Base-by-base conservation (phyloP, 257 asterid genomes). In the Primulina huaijiensis region DNA sequence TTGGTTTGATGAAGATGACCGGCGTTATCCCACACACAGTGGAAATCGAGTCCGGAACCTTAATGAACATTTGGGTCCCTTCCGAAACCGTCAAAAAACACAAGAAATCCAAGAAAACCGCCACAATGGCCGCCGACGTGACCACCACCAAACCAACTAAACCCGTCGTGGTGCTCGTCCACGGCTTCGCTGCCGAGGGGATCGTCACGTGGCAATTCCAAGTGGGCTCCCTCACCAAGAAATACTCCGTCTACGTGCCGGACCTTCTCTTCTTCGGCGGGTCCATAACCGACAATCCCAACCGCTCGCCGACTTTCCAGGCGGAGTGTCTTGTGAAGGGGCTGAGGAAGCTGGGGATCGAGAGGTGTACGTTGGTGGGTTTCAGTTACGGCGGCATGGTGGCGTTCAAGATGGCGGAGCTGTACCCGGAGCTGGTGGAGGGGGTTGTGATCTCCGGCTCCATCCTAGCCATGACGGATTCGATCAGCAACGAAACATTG, bases 301-400 rank as follows among this genome's bases (percentile, higher is more conserved):
- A 92, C 80, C 37, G 98, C 50, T 92, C 98, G 2, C 98, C 97
- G 57, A 31, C 63, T 52, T 88, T 92, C 72, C 97, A 92, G 81
- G 96, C 97, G 11, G 90, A 83, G 78, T 85, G 88, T 53, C 78
- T 92, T 61, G 85, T 67, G 6, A 77, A 81, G 70, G 95, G 87
- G 70, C 67, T 92, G 38, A 80, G 88, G 70, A 82, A 73, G 82
- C 78, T 92, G 53, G 92, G 97, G 0, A 40, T 92, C 1, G 94
- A 84, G 77, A 80, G 77, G 68, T 92, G 98, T 68, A 75, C 86
- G 37, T 78, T 88, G 76, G 92, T 92, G 61, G 98, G 96, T 14
- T 92, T 89, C 78, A 92, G 98, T 77, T 92, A 92, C 69, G 98
- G 98, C 10, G 98, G 98, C 27, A 88, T 89, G 98, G 98, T 92